Evolutionary conservation across 108 stramenopile species (phyloP).

Genomic region (Nannochloropsis gaditana): DNA sequence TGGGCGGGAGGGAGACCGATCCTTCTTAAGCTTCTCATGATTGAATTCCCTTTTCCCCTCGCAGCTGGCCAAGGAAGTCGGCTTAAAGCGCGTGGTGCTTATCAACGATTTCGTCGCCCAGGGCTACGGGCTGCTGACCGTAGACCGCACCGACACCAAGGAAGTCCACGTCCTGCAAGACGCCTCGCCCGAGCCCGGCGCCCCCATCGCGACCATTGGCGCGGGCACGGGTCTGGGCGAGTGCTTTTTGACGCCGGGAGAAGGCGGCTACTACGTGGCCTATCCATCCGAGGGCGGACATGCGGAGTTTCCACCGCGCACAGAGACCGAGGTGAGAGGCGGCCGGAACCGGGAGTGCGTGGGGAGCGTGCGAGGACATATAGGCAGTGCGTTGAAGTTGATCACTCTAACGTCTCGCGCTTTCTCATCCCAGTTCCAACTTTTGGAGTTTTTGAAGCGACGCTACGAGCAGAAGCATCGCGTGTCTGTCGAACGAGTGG

Average conservation of each 20-base stretch:
- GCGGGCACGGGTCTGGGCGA: conserved; percentile 95
- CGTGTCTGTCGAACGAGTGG: conserved; percentile 87
- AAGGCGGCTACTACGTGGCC: conserved; percentile 64
- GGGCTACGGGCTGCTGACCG: conserved; percentile 87
- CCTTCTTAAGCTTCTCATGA: background rate
- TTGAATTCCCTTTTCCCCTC: background rate
- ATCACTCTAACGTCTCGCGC: too few relatives aligned
- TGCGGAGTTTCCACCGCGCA: conserved; percentile 79
- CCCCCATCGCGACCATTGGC: conserved; percentile 85
- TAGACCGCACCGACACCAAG: conserved; percentile 51
- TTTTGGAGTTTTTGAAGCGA: conserved; percentile 60
- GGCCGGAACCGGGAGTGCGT: background rate
- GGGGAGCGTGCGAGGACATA: background rate
- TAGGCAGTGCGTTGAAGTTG: too few relatives aligned
- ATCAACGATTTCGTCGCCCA: conserved; percentile 94
- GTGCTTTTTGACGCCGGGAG: conserved; percentile 67
- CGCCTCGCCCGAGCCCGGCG: conserved; percentile 27
- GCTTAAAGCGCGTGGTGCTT: conserved; percentile 55
- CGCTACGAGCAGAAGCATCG: conserved; percentile 63
- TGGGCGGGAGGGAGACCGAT: background rate
- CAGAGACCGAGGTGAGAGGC: conserved; percentile 60
- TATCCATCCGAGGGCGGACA: conserved; percentile 95
- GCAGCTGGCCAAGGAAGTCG: conserved; percentile 38
- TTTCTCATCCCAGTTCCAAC: background rate
- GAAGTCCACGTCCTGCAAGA: conserved; percentile 31